Evolutionary conservation across 75 land plant species (phyloP).

Genomic region (Azolla pinnata): DNA sequence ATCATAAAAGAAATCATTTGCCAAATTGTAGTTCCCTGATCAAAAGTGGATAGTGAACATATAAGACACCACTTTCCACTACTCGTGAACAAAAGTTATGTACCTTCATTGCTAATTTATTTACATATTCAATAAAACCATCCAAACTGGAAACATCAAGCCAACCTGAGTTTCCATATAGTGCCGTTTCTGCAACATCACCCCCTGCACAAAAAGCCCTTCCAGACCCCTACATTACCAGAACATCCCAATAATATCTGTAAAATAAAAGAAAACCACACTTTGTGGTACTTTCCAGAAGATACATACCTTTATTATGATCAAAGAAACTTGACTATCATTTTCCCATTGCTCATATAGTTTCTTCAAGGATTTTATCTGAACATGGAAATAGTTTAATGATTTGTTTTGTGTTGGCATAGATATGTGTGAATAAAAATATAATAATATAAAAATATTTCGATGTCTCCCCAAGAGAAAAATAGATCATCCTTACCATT

Average conservation of each 20-base stretch:
- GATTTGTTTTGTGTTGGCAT: too few relatives aligned
- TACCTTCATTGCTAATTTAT: neutral
- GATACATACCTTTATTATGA: constrained; percentile 18
- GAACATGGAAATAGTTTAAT: too few relatives aligned
- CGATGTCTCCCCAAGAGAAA: too few relatives aligned
- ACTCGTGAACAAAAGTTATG: neutral
- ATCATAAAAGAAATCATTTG: constrained; percentile 40
- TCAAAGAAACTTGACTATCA: constrained; percentile 20
- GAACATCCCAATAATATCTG: too few relatives aligned
- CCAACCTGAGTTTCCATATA: constrained; percentile 31
- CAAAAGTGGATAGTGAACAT: too few relatives aligned
- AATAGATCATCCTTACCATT: too few relatives aligned
- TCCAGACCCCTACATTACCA: constrained; percentile 49
- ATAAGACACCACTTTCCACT: too few relatives aligned
- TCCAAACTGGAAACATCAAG: neutral
- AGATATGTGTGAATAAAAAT: too few relatives aligned
- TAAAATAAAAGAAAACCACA: neutral
- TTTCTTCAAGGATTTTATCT: constrained; percentile 16
- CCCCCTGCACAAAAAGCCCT: constrained; percentile 89
- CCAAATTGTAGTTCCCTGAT: constrained; percentile 47
- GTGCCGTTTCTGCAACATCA: constrained; percentile 53
- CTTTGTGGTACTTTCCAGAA: neutral
- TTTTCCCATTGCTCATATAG: constrained; percentile 21
- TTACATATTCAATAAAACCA: neutral
- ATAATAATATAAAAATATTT: too few relatives aligned